Evolutionary conservation across 2,329 filamentous ascomycete species (phyloP), one percentile per base, ranked within the genome.

Genomic region (Ceratocystis alfenasii): DNA sequence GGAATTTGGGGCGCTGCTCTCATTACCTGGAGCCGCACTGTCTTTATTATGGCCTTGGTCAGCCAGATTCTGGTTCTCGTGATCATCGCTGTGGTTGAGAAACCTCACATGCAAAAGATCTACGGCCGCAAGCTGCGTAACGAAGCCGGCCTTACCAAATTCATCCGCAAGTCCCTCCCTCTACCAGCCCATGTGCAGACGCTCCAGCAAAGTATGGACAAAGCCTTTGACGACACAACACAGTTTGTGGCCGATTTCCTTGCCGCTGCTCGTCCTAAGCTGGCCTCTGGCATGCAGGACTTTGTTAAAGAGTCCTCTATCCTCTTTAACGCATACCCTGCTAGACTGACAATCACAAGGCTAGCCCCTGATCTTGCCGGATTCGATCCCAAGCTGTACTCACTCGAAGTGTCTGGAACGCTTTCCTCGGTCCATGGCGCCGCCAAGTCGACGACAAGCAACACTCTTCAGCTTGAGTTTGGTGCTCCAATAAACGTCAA

Each of bases 61-160:
- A 91, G 90, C 69, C 94, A 99, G 73, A 83, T 93, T 41, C 79
- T 96, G 62, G 94, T 89, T 1, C 79, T 97, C 41, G 85, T 81
- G 36, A 96, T 96, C 77, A 89, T 99, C 65, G 89, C 95, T 67
- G 89, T 93, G 70, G 89, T 99, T 8, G 94, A 99, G 76, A 87
- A 92, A 68, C 94, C 93, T 15, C 94, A 99, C 75, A 97, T 99
- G 92, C 89, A 96, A 74, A 97, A 96, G 80, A 83, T 97, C 20
- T 99, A 99, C 72, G 93, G 94, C 53, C 82, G 86, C 71, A 87
- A 86, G 70, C 79, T 99, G 59, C 87, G 94, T 67, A 80, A 87
- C 69, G 90, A 96, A 74, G 94, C 94, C 10, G 94, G 94, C 62
- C 81, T 99, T 48, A 93, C 92, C 67, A 95, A 92, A 77, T 96